phyloP scores from a whole-genome alignment of 179 eudicot species.

The Spinacia oleracea region DNA sequence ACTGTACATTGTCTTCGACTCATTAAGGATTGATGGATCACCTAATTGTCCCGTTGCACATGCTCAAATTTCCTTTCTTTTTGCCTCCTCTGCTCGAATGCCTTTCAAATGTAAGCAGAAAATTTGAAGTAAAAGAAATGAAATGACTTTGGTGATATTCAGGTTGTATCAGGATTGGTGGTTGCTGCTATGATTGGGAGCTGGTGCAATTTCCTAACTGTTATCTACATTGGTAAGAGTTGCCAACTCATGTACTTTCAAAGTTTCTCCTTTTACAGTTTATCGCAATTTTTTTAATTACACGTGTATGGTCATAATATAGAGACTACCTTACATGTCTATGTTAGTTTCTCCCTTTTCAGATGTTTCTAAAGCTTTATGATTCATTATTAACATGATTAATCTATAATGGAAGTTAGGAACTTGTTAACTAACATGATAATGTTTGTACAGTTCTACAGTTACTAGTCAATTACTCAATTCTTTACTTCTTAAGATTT shows the following conservation, averaged over 20 bases:
- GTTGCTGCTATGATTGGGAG: slow-evolving; percentile 79
- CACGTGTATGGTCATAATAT: not conserved
- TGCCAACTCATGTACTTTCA: not conserved
- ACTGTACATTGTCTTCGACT: not conserved
- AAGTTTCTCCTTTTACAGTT: not conserved
- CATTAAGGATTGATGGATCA: not conserved
- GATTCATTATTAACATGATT: not conserved
- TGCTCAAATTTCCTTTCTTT: not conserved
- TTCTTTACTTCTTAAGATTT: not conserved
- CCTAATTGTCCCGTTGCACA: not conserved
- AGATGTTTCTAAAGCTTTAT: not conserved
- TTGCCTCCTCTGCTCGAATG: not conserved
- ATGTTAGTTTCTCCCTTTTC: not conserved
- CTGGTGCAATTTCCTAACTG: slow-evolving; percentile 93
- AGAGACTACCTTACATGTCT: not conserved
- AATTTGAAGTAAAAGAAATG: too few species aligned
- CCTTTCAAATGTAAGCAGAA: not conserved
- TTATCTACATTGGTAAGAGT: slow-evolving; percentile 73
- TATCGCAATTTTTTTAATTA: not conserved
- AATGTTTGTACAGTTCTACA: not conserved
- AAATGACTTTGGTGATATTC: not conserved
- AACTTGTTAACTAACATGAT: not conserved
- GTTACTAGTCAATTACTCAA: not conserved
- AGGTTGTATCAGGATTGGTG: slow-evolving; percentile 64
- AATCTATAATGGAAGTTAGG: not conserved